These are phyloP conservation scores for Solanum appendiculatum DNA, from an alignment of 257 asterid genomes.

Conservation along the genomic window DNA sequence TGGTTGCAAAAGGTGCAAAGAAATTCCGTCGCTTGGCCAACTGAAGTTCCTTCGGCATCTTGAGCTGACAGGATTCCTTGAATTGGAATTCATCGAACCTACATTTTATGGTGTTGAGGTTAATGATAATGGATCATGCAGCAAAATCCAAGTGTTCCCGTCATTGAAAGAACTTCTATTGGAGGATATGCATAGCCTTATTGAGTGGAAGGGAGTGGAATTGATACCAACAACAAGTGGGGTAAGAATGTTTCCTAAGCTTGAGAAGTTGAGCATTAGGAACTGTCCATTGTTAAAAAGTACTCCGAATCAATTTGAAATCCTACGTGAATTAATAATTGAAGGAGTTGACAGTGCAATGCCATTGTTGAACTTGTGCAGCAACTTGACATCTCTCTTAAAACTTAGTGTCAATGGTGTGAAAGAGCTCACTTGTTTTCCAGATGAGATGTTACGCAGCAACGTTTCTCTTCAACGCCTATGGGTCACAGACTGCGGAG, in stretches of 20 bases:
- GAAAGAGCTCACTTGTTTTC: not conserved
- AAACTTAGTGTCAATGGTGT: not conserved
- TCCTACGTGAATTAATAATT: not conserved
- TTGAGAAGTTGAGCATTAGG: not conserved
- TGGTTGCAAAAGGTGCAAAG: not conserved
- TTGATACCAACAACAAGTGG: not conserved
- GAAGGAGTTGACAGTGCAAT: not conserved
- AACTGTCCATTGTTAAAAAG: not conserved
- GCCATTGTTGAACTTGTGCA: slow-evolving; percentile 1
- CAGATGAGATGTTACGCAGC: not conserved
- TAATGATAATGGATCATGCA: not conserved
- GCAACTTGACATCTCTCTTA: slow-evolving; percentile 1
- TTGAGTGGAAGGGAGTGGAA: not conserved
- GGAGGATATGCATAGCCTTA: not conserved
- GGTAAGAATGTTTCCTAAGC: slow-evolving; percentile 6
- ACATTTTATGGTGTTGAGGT: not conserved
- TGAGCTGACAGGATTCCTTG: not conserved
- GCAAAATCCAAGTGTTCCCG: not conserved
- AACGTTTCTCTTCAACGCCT: not conserved
- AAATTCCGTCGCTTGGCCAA: not conserved
- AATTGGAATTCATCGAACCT: not conserved
- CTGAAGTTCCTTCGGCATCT: not conserved
- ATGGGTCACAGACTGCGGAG: not conserved
- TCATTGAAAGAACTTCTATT: not conserved
- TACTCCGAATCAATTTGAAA: slow-evolving; percentile 17